phyloP scores from a whole-genome alignment of 768 basidiomycete genomes.

The Hypholoma sublateritium region DNA sequence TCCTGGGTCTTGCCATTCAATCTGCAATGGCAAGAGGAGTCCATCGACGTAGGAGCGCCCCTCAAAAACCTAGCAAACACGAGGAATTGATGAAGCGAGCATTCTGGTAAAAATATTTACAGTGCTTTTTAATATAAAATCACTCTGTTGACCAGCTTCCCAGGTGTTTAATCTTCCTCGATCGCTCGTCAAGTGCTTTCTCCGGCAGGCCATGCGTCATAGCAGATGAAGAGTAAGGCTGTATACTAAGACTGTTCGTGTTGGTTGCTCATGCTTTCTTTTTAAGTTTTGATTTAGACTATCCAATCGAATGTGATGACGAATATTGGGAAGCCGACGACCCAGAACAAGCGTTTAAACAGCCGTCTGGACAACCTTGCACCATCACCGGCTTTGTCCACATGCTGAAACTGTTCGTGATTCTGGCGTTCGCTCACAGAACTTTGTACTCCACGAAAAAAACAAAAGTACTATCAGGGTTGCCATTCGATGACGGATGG shows the following conservation, averaged over 20 bases:
- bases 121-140: neutral
- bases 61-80: slow-evolving; percentile 35
- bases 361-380: slow-evolving; percentile 62
- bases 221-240: slow-evolving; percentile 66
- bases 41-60: slow-evolving; percentile 45
- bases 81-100: slow-evolving; percentile 63
- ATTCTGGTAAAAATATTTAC: slow-evolving; percentile 41
- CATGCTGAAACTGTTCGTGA: slow-evolving; percentile 57
- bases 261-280: neutral
- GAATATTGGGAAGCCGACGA: slow-evolving; percentile 47
- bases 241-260: neutral
- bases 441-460: neutral
- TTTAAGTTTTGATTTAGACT: slow-evolving; percentile 61
- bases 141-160: neutral
- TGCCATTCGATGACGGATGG: slow-evolving; percentile 24
- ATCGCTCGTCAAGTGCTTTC: slow-evolving; percentile 39
- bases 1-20: slow-evolving; percentile 58
- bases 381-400: slow-evolving; percentile 51
- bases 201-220: slow-evolving; percentile 68
- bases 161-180: slow-evolving; percentile 32
- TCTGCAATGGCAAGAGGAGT: slow-evolving; percentile 65
- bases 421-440: slow-evolving; percentile 54
- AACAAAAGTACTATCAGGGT: neutral
- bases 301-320: slow-evolving; percentile 59
- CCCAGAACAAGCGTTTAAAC: slow-evolving; percentile 51